Base-by-base conservation (phyloP, 2,329 filamentous ascomycete species). In the Alternaria metachromatica region DNA sequence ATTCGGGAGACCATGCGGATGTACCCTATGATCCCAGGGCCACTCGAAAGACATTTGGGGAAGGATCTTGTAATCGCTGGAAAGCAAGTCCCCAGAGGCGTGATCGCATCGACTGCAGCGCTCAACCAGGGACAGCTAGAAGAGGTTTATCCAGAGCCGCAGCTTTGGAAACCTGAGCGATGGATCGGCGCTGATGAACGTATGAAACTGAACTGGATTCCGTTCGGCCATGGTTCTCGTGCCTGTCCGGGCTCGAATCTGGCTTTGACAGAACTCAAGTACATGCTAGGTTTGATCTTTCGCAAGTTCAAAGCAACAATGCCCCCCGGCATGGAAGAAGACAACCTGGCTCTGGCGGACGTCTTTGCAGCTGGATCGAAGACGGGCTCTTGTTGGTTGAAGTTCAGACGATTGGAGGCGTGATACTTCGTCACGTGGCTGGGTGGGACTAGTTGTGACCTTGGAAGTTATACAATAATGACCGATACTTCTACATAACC, bases 1-100 rank as follows among this genome's bases (percentile, higher is more conserved):
- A 56, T 61, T 15, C 41, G 51, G 20, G 58, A 61, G 44, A 61
- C 58, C n/a, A 61, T 61, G 58, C 50, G 51, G 10, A 56, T 61
- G 51, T 61, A 55, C 20, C 58, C 58, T 6, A 61, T 56, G 51
- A 61, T 61, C 9, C 58, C 58, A 18, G 58, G 58, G 4, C 58
- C 58, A 25, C 51, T 61, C 12, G 58, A 61, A 45, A 61, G 58
- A 55, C 23, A 61, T 49, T 26, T 61, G n/a, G 58, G 58, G 13
- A 61, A 61, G 21, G 50, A 55, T 44, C 41, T 61, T 21, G 30
- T 7, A 8, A 56, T 61, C 7, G 41, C 58, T 18, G 58, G 58
- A 50, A 21, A 63, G 30, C 43, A 55, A 33, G 45, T 58, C 10
- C 55, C 55, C 1, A 58, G 50, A 23, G 55, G 55, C 8, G 45